Base-by-base conservation (phyloP, 2,329 filamentous ascomycete genomes). In the Chrysoporthe austroafricana region DNA sequence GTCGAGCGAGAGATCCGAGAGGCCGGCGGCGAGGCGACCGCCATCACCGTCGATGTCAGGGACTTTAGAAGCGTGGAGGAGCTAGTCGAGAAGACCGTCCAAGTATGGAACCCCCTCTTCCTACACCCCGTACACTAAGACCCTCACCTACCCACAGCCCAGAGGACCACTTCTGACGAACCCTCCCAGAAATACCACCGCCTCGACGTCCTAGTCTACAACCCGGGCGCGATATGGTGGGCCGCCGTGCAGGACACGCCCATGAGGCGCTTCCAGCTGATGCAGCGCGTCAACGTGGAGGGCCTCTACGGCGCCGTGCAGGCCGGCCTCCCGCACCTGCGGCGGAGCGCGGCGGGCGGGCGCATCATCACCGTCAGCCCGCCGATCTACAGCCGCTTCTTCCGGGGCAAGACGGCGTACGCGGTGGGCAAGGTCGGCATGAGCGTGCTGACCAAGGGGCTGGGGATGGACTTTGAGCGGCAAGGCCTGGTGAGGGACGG, bases 211-310 rank as follows among this genome's bases (percentile, higher is more conserved):
- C 79, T 96, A 2, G 78, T 96, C 61, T 96, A 96, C 82, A 96
- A 96, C 76, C 89, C 90, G 0, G 93, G 93, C 52, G 93, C 93
- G 2, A 94, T 96, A 72, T 96, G 90, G 90, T 95, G 92, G 92
- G 86, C 90, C 0, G 85, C 90, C 1, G 88, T 96, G 0, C 85
- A 89, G 63, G 86, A 89, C 59, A 95, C 92, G 0, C 90, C 91
- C 0, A 81, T 91, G 71, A 91, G 90, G 77, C 85, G 91, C n/a
- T 95, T 93, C 79, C 88, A 89, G 76, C 85, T 91, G 71, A 92
- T 94, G 89, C 91, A 94, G 78, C 82, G 83, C 69, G 87, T 94
- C 70, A 94, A 94, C 73, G 84, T 87, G 0, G 89, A 93, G 73
- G 93, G 93, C 0, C 81, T 96, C 0, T 96, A 96, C 78, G 90